Percentiles rank a stretch among this genome's conserved stretches.
Conservation (phyloP, 768 basidiomycete genomes). For the Tubosaeta sp. region DNA sequence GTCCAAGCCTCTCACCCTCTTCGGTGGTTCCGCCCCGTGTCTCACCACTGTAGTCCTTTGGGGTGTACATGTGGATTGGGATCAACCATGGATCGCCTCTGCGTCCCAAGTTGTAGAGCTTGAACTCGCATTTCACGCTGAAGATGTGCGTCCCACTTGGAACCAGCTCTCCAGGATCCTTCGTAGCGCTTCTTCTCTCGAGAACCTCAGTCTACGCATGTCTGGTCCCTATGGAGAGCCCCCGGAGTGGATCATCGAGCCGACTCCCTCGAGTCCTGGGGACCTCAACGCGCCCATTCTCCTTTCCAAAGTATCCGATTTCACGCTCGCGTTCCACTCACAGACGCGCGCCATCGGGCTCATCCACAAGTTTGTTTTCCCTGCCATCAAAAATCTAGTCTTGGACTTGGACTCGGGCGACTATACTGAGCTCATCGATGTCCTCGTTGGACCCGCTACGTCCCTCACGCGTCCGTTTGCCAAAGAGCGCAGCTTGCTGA, state of each 20-base stretch:
- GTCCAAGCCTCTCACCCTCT: slow-evolving; percentile 41
- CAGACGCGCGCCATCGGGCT: slow-evolving; percentile 36
- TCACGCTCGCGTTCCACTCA: slow-evolving; percentile 50
- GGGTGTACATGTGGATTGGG: slow-evolving; percentile 73
- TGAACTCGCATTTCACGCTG: slow-evolving; percentile 58
- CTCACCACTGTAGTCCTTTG: slow-evolving; percentile 49
- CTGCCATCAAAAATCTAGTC: slow-evolving; percentile 34
- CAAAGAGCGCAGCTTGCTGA: slow-evolving; percentile 35
- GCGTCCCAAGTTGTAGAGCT: slow-evolving; percentile 40
- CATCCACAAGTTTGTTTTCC: slow-evolving; percentile 29
- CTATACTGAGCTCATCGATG: slow-evolving; percentile 44
- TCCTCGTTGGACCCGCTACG: slow-evolving; percentile 31
- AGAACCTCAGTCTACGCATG: slow-evolving; percentile 45
- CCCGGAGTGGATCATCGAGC: slow-evolving; percentile 31
- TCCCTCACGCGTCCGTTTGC: slow-evolving; percentile 31
- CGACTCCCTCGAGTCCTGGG: slow-evolving; percentile 12
- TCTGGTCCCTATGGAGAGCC: slow-evolving; percentile 53
- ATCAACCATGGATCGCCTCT: slow-evolving; percentile 32
- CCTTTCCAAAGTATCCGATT: slow-evolving; percentile 24
- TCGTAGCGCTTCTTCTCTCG: slow-evolving; percentile 47
- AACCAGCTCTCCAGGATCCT: slow-evolving; percentile 50
- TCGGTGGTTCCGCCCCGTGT: slow-evolving; percentile 50
- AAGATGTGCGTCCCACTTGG: slow-evolving; percentile 61
- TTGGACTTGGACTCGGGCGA: slow-evolving; percentile 59
- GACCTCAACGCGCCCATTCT: slow-evolving; percentile 30